Evolutionary conservation across 495 filamentous ascomycete genomes (phyloP), one percentile per base, ranked within the genome.

Genomic region (Xylaria grammica): DNA sequence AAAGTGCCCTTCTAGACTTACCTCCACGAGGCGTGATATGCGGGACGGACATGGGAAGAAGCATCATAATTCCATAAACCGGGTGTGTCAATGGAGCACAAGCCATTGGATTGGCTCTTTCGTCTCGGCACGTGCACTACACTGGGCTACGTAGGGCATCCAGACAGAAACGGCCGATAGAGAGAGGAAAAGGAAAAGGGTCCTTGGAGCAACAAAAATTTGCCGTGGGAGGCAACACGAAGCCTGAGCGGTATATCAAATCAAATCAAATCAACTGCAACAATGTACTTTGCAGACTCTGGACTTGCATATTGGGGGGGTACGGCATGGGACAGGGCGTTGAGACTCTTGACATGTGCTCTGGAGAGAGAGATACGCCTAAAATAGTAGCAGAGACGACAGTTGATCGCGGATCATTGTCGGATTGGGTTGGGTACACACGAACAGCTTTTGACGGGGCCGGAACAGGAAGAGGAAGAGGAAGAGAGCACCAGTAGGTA

Each of bases 311-410:
- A 57, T 57, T 57, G 54, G 22, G 17, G 54, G 17, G 10, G 29
- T 24, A 45, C 36, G 19, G 42, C 48, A 7, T 59, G 30, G 59
- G 44, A 65, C 62, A 40, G 29, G 40, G 42, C 42, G 56, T n/a
- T 59, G 29, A 59, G 42, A 48, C 56, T 24, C 22, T 48, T 48
- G 56, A 48, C 56, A 59, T 59, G 56, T 59, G 56, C 40, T 59
- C 26, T 59, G 1, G 27, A 51, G 10, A n/a, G 30, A 34, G 26
- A 44, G 13, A 13, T 11, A 11, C 5, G n/a, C 40, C 29, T 26
- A 46, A 34, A 48, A 48, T 46, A 59, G 56, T 15, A 26, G 44
- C 40, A 20, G 13, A 11, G 9, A 2, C 17, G n/a, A 46, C 22
- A 20, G 26, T 42, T 11, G 10, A 17, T 3, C 17, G 26, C 29